Evolutionary conservation across 495 filamentous ascomycete genomes (phyloP), one percentile per base, ranked within the genome.

Genomic region (Trichocladium uniseriatum): DNA sequence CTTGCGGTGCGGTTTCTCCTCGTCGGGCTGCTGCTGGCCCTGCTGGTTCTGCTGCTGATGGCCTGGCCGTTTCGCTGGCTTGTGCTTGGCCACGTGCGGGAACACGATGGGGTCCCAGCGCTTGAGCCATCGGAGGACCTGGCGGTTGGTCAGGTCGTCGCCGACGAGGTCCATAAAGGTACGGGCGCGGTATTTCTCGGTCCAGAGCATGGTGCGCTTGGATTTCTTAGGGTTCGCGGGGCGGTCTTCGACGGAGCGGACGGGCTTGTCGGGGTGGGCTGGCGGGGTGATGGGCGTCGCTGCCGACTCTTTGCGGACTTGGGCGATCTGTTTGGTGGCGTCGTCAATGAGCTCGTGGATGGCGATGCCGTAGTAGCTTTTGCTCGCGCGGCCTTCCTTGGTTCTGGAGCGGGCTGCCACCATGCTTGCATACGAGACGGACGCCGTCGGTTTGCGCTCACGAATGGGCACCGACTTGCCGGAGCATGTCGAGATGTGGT

Each of bases 71-170:
- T 63, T 10, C 60, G 59, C 44, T 67, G 48, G 16, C 32, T 16
- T 39, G 49, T 69, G 4, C 43, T 74, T 82, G 15, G 74, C 70
- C 3, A 79, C 67, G 20, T 83, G 80, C 0, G 90, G 89, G 61
- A 95, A 97, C 2, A 98, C 92, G 49, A 95, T 79, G 10, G 81
- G 78, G 57, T 98, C 92, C 92, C 92, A 97, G 7, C 70, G 76
- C 64, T 96, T 97, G 29, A 98, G 69, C 92, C 92, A 98, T 45
- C 84, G 82, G 32, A 98, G 70, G 5, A 98, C 92, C 45, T 84
- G 80, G 42, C 92, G 80, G 67, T 97, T 91, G 11, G 91, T 96
- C 39, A 90, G 77, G 58, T 98, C 92, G 57, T 98, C 92, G 6
- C 94, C 94, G 48, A 94, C 82, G 0, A 98, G 73, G 52, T 97